Evolutionary conservation across 768 basidiomycete species (phyloP).

Genomic region (Infundibulicybe gibba): DNA sequence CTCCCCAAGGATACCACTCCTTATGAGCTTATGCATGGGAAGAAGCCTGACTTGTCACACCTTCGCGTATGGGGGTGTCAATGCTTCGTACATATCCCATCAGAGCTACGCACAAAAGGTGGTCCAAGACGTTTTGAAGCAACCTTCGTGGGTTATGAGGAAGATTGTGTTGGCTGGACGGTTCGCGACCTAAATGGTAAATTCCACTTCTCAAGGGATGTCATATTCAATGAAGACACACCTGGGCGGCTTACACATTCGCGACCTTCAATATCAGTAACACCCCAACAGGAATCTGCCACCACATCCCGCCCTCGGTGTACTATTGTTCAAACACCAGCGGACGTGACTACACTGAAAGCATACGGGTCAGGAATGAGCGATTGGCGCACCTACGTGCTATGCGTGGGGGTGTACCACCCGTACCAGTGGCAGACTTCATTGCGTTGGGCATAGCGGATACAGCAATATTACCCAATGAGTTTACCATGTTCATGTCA

Average conservation of each 20-base stretch:
- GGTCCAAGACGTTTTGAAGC: slow-evolving; percentile 11
- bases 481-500: too few species aligned
- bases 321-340: too few species aligned
- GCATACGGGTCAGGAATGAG: not conserved
- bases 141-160: slow-evolving; percentile 13
- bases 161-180: too few species aligned
- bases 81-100: slow-evolving; percentile 16
- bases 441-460: too few species aligned
- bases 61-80: slow-evolving; percentile 24
- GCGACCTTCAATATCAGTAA: too few species aligned
- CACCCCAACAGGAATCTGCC: not conserved
- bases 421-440: too few species aligned
- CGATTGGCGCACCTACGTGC: not conserved
- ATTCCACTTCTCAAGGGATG: too few species aligned
- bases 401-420: not conserved
- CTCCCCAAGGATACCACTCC: slow-evolving; percentile 15
- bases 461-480: too few species aligned
- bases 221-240: too few species aligned
- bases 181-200: too few species aligned
- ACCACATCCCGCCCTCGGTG: not conserved
- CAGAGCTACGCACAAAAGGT: slow-evolving; percentile 14
- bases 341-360: too few species aligned
- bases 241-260: too few species aligned
- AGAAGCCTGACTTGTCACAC: slow-evolving; percentile 22
- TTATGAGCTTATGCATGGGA: slow-evolving; percentile 10